Base-by-base conservation (phyloP, 83 land plant species). In the Thuja plicata region DNA sequence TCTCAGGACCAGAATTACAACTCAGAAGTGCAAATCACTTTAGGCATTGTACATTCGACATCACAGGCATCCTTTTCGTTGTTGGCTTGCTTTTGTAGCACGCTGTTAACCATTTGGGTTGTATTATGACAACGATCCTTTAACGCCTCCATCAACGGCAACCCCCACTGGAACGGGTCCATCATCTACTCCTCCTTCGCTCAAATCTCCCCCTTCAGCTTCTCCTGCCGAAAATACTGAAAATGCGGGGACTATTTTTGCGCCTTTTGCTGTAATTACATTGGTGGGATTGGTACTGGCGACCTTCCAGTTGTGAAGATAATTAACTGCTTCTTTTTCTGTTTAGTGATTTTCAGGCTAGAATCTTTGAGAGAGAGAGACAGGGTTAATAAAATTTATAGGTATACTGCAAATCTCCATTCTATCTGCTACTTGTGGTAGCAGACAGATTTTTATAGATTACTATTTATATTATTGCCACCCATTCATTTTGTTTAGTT, bases 201-300 rank as follows among this genome's bases (percentile, higher is more conserved):
- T 11, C 13, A 74, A 10, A 60, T 0, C 66, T 60, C 66, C 66
- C n/a, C 0, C 81, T 19, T 0, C 70, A 0, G 71, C 46, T 21
- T 7, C 46, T 40, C 10, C 11, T 10, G 43, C 24, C 0, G 9
- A 6, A 8, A 8, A 41, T 17, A 1, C 12, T 15, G 17, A 52
- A 40, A 40, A 8, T 4, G 83, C 83, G 11, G n/a, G n/a, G 48
- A 24, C 30, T 19, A 41, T 80, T 40, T 80, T 80, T 24, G 27
- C 83, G n/a, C 83, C 83, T 19, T 80, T 48, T 21, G 27, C 48
- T 40, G 8, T 21, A 40, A 9, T 80, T 38, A 30, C 21, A 19
- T 80, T 80, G n/a, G 48, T 17, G 83, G 83, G 83, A 40, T 21
- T 80, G n/a, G 83, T n/a, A 8, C n/a, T 80, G 27, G 83, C 83